Evolutionary conservation across 2,329 filamentous ascomycete species (phyloP), one percentile per base, ranked within the genome.

Genomic region (Phyllosticta citribraziliensis): DNA sequence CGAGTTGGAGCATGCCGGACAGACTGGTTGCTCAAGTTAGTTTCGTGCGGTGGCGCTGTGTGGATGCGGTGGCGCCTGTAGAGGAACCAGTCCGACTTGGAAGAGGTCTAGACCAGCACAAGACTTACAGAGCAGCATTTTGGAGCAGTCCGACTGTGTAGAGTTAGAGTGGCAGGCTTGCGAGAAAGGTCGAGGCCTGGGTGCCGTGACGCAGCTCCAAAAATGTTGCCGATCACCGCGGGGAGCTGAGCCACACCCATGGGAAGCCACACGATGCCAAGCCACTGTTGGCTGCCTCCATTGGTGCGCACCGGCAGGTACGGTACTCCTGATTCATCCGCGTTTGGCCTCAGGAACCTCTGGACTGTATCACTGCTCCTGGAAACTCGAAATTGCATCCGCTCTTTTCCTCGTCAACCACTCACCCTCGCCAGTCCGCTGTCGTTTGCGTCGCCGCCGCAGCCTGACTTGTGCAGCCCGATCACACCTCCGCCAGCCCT

Each of bases 1-100:
- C 75, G 91, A 86, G 79, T 93, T 94, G 75, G 86, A 86, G 80
- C 89, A 94, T 72, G 84, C 84, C 57, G 89, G 89, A 75, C 89
- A 94, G 83, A 93, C 88, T 88, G 67, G 40, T 47, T n/a, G n/a
- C 5, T 47, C 40, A 47, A n/a, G 40, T 47, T n/a, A 51, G 52
- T 19, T 24, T 70, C 55, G 24, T 17, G 24, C 14, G 1, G 51
- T 12, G 24, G 33, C 19, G 53, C 27, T 56, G n/a, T 25, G 25
- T 50, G 47, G 12, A 40, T 24, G 14, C n/a, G 58, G 24, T 50
- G 40, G 52, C 30, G 52, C 47, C 58, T 60, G n/a, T 25, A 11
- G 9, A 14, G 24, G 33, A 1, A 19, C 17, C 14, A 20, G 3
- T 8, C 20, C 50, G 25, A 25, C 47, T 53, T 22, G 14, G 55